phyloP scores from a whole-genome alignment of 441 rosid genomes.

The Syzygium syzygioides region DNA sequence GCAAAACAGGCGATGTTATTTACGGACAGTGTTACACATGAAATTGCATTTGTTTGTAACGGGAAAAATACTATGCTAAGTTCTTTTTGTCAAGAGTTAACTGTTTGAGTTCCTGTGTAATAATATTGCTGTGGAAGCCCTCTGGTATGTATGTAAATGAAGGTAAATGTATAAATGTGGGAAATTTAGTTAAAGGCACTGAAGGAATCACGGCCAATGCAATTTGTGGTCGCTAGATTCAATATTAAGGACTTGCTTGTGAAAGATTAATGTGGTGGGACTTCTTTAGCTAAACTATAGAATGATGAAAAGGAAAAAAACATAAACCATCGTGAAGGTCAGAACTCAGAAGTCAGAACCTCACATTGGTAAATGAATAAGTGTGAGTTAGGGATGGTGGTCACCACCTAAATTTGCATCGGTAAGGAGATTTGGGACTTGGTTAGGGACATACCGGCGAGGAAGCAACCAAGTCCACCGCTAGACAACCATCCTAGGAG shows the following conservation, averaged over 20 bases:
- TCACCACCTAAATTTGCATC: not conserved
- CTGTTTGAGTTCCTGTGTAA: not conserved
- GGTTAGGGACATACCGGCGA: not conserved
- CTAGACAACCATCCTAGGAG: not conserved
- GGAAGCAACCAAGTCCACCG: not conserved
- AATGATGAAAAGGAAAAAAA: not conserved
- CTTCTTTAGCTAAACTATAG: not conserved
- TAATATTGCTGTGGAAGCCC: not conserved
- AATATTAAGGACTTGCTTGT: not conserved
- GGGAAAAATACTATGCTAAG: not conserved
- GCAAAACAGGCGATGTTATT: not conserved
- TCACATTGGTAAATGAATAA: not conserved
- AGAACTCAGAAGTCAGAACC: not conserved
- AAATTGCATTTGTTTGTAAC: not conserved
- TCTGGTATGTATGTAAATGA: not conserved
- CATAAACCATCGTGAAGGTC: not conserved
- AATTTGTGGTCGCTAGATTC: not conserved
- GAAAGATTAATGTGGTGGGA: not conserved
- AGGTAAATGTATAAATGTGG: not conserved
- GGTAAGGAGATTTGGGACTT: not conserved
- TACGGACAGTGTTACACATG: not conserved
- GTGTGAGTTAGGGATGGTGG: not conserved
- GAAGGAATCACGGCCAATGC: not conserved
- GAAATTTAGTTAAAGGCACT: not conserved
- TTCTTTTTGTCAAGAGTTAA: not conserved